phyloP scores from a whole-genome alignment of 2,329 filamentous ascomycete genomes.

The Colletotrichum euphorbiae region DNA sequence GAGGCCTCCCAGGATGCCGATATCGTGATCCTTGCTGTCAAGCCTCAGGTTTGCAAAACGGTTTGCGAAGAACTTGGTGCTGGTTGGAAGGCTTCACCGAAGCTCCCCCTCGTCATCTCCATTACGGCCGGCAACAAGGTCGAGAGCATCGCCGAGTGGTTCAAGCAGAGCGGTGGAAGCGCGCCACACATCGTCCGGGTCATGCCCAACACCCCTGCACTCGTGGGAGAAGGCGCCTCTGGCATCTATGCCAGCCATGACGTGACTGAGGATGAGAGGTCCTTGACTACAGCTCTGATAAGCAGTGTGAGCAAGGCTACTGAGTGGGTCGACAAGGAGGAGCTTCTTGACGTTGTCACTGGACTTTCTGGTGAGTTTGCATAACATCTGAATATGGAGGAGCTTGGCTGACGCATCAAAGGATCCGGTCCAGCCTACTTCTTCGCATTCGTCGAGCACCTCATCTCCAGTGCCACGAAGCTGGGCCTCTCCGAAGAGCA shows the following conservation, averaged over 20 bases:
- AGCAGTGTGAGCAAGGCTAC: conserved; percentile 59
- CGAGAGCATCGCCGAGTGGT: conserved; percentile 56
- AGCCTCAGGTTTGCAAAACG: conserved; percentile 61
- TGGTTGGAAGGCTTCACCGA: conserved; percentile 42
- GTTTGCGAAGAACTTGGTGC: conserved; percentile 61
- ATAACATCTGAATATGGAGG: fast-evolving
- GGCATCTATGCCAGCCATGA: conserved; percentile 58
- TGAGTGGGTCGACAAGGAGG: conserved; percentile 63
- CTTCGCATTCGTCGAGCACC: conserved; percentile 64
- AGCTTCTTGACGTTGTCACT: conserved; percentile 62
- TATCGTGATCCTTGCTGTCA: conserved; percentile 62
- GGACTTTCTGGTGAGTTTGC: conserved; percentile 58
- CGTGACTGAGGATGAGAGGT: conserved; percentile 56
- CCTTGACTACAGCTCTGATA: conserved; percentile 56
- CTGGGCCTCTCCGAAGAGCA: conserved; percentile 60
- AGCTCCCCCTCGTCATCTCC: conserved; percentile 59
- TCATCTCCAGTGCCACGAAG: conserved; percentile 57
- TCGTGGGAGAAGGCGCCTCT: conserved; percentile 63
- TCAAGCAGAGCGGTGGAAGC: conserved; percentile 51
- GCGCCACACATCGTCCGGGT: conserved; percentile 60
- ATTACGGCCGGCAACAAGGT: conserved; percentile 63
- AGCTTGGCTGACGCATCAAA: conserved; percentile 39
- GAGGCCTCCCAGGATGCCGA: conserved; percentile 58
- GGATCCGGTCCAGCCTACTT: conserved; percentile 65
- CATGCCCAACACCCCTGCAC: conserved; percentile 65